Evolutionary conservation across 805 yeast species (phyloP).

Genomic region (Metschnikowia henanensis): DNA sequence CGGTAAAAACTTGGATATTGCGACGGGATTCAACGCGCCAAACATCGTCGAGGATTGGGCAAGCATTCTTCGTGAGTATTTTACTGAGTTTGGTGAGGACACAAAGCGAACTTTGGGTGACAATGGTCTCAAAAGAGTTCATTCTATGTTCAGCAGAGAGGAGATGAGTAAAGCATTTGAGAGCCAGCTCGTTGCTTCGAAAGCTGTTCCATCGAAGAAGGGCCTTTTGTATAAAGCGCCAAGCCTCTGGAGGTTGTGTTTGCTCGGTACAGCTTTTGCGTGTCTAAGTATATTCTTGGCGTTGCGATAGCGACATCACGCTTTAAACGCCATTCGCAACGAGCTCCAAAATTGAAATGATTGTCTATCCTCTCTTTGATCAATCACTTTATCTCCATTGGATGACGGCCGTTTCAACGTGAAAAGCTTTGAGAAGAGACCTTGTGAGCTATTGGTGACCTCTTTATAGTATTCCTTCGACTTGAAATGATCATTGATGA

Average conservation of each 20-base stretch:
- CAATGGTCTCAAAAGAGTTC: conserved; percentile 39
- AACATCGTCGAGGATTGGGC: conserved; percentile 54
- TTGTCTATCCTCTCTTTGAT: background rate
- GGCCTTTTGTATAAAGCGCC: conserved; percentile 11
- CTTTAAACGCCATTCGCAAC: conserved; percentile 9
- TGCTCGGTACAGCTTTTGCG: background rate
- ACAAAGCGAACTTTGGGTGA: conserved; percentile 28
- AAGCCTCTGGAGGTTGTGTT: conserved; percentile 16
- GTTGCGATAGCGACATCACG: background rate
- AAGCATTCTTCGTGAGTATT: conserved; percentile 43
- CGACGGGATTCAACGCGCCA: conserved; percentile 65
- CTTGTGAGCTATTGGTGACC: background rate
- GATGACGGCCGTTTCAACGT: background rate
- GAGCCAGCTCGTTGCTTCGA: conserved; percentile 15
- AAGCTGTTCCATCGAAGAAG: conserved; percentile 4
- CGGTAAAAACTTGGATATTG: conserved; percentile 28
- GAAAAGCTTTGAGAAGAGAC: conserved; percentile 1
- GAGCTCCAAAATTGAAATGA: conserved; percentile 14
- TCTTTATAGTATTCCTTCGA: background rate
- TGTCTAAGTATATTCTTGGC: background rate
- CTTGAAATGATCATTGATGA: conserved; percentile 1
- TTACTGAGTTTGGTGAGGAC: conserved; percentile 21
- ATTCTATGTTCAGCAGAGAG: conserved; percentile 43
- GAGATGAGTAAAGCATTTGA: conserved; percentile 40
- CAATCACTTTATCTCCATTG: too few species aligned